These are phyloP conservation scores for Xylaria sp. DNA, from an alignment of 2,329 filamentous ascomycete species.

Conservation along the genomic window DNA sequence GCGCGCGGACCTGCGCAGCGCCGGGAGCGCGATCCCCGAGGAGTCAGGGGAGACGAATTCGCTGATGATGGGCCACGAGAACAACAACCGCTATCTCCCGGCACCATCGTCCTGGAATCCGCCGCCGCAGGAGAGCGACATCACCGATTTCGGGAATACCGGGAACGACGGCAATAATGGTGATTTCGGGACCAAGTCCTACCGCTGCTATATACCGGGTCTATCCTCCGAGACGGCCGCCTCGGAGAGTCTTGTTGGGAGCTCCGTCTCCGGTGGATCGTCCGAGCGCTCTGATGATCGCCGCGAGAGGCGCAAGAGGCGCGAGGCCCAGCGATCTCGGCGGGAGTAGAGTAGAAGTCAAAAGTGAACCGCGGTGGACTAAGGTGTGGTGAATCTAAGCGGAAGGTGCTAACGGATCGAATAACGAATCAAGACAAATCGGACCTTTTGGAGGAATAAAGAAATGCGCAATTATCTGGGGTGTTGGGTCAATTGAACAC, in stretches of 20 bases:
- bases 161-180: too few relatives aligned
- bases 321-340: slow-evolving; percentile 36
- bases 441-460: too few relatives aligned
- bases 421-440: too few relatives aligned
- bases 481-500: too few relatives aligned
- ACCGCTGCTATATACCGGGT: slow-evolving; percentile 61
- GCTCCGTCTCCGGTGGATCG: slow-evolving; percentile 31
- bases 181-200: slow-evolving; percentile 64
- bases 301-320: slow-evolving; percentile 51
- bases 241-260: slow-evolving; percentile 34
- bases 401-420: too few relatives aligned
- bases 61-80: slow-evolving; percentile 24
- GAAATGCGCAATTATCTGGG: too few relatives aligned
- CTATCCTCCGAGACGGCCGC: slow-evolving; percentile 40
- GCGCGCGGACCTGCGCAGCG: slow-evolving; percentile 55
- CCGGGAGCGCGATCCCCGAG: slow-evolving; percentile 41
- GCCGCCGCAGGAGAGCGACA: slow-evolving; percentile 44
- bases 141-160: slow-evolving; percentile 43
- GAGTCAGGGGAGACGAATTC: slow-evolving; percentile 33
- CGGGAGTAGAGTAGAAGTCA: background rate
- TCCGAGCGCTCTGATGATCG: slow-evolving; percentile 52
- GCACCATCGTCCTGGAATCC: slow-evolving; percentile 43
- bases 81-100: slow-evolving; percentile 37
- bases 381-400: too few relatives aligned
- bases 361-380: too few relatives aligned